Evolutionary conservation across 2,329 filamentous ascomycete genomes (phyloP), one percentile per base, ranked within the genome.

Genomic region (Pestalotiopsis sp.): DNA sequence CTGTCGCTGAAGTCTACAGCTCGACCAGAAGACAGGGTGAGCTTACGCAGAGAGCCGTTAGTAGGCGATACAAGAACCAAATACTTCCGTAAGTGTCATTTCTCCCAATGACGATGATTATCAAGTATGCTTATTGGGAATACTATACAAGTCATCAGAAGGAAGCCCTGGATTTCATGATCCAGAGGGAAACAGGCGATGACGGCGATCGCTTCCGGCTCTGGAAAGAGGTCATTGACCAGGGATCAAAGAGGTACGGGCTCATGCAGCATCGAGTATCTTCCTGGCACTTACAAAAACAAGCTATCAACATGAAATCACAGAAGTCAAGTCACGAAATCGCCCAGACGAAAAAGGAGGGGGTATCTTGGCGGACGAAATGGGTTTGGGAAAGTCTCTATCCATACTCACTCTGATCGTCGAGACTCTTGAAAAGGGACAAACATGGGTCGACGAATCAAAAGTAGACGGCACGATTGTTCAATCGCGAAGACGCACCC

Each of bases 311-410:
- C 82, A 84, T 68, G 71, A 70, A 17, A 80, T 86, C 68, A 85
- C 82, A 3, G 80, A 78, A 14, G 74, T 71, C 0, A 77, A 83
- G 78, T 49, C 68, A 1, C 20, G 36, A 0, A 66, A 70, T 1
- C 69, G 4, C 1, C 79, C 77, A 0, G 75, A 79, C 2, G 79
- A 82, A 67, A 77, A 65, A 31, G 80, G 79, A 0, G 80, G 80
- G 1, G 86, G 85, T 0, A 85, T 90, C n/a, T 72, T 90, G 1
- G 87, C 87, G 0, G 87, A 90, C 72, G 87, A 89, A 68, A 90
- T 89, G 87, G 88, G 88, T 0, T 82, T 89, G 79, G 88, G 88
- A 0, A 90, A 90, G 71, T 84, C 87, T 0, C 78, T 88, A 6
- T 85, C 85, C 2, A 82, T 86, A 0, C 79, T 89, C 11, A 83